Base-by-base conservation (phyloP, 768 basidiomycete genomes). In the Tricholoma sp. region DNA sequence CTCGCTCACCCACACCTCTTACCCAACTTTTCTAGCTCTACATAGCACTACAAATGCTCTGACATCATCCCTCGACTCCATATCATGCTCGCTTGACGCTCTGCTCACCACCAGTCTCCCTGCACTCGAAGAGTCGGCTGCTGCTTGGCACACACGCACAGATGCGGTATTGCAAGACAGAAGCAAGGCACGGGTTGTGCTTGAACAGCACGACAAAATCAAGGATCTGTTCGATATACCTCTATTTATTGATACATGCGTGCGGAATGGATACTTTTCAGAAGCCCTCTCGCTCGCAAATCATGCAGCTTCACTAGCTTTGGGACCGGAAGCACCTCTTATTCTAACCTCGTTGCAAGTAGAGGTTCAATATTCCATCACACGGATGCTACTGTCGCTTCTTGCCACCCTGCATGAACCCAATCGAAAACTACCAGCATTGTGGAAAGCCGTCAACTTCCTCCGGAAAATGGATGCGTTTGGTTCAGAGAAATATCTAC, bases 171-270 rank as follows among this genome's bases (percentile, higher is more conserved):
- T 93, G 52, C 74, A 78, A 49, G 86, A 90, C 52, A 80, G 95
- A 36, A 77, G 81, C 57, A 86, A 87, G 60, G 91, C 91, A 0
- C 78, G 84, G 32, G 76, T 90, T 50, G 91, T 98, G n/a, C 82
- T 94, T 57, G 95, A 98, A 63, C 91, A 96, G 63, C 89, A 94
- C 66, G 93, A 96, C 69, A 94, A 94, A 70, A 81, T 98, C 57
- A 81, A 89, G 60, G 94, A 98, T 69, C 72, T 98, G 34, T 83
- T 98, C 55, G 94, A 97, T 62, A 82, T 95, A 49, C 94, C 96
- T 8, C 76, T 89, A 51, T 80, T 99, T 31, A 88, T 97, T 66
- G 92, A 96, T 67, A 91, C 93, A 1, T 98, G 94, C 66, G 89
- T 97, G 12, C 82, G 94, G 37, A 94, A 93, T 64, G 93, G 93